Percentiles rank a stretch among this genome's conserved stretches.
These are phyloP conservation scores for Lagenidium sp. DNA, from an alignment of 352 stramenopile species.

Conservation along the genomic window DNA sequence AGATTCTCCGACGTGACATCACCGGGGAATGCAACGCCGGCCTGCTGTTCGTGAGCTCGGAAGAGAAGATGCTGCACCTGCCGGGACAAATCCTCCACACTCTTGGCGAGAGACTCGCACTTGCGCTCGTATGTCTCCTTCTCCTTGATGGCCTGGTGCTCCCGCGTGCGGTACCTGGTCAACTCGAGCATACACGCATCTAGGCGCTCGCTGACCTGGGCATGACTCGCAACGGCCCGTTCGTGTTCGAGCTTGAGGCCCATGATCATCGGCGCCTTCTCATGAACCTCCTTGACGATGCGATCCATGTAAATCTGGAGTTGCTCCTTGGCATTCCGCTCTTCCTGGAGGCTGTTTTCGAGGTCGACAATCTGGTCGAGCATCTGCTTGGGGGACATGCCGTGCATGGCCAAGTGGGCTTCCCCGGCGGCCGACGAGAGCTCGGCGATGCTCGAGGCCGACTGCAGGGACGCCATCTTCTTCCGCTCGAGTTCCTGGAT, in stretches of 20 bases:
- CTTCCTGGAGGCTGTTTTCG: slow-evolving; percentile 71
- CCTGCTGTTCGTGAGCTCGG: slow-evolving; percentile 48
- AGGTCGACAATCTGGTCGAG: slow-evolving; percentile 85
- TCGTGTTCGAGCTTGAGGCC: slow-evolving; percentile 88
- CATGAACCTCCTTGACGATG: slow-evolving; percentile 89
- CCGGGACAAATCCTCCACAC: slow-evolving; percentile 85
- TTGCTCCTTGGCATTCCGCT: slow-evolving; percentile 80
- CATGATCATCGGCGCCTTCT: slow-evolving; percentile 87
- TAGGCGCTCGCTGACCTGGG: slow-evolving; percentile 59
- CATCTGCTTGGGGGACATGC: slow-evolving; percentile 82
- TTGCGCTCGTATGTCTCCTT: slow-evolving; percentile 59
- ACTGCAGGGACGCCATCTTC: slow-evolving; percentile 45
- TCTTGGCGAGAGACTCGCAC: slow-evolving; percentile 62
- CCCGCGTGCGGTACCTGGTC: slow-evolving; percentile 67
- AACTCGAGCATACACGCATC: slow-evolving; percentile 59
- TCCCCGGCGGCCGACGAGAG: slow-evolving; percentile 52
- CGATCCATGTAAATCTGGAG: slow-evolving; percentile 87
- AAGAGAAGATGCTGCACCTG: slow-evolving; percentile 89
- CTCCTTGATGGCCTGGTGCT: slow-evolving; percentile 40
- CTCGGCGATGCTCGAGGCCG: slow-evolving; percentile 36
- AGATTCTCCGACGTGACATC: slow-evolving; percentile 59
- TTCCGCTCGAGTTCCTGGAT: slow-evolving; percentile 56
- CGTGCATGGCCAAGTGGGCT: slow-evolving; percentile 52
- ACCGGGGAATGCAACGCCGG: neutral
- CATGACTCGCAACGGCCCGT: slow-evolving; percentile 75